Conservation (phyloP, 2,329 filamentous ascomycete species). For the Pyricularia grisea region DNA sequence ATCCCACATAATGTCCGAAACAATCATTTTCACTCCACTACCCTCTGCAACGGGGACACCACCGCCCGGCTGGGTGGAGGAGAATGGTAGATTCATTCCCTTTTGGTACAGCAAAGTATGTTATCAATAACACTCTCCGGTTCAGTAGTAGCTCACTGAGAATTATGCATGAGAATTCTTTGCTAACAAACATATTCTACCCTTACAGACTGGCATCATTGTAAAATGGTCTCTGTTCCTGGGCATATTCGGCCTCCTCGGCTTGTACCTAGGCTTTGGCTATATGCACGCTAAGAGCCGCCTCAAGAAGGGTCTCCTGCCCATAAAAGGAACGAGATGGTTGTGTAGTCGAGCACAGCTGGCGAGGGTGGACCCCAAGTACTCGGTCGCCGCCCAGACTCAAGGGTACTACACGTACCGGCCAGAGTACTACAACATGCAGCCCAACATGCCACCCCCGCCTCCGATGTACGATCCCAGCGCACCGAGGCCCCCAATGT, state of each 20-base stretch:
- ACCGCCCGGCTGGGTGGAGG: conserved; percentile 13
- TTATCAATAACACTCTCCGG: not conserved
- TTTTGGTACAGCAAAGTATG: conserved; percentile 31
- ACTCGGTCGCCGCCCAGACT: conserved; percentile 30
- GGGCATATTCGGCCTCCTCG: conserved; percentile 46
- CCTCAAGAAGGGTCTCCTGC: conserved; percentile 54
- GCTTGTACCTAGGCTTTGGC: conserved; percentile 55
- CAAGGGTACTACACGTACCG: conserved; percentile 30
- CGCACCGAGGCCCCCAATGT: conserved; percentile 40
- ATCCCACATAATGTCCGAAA: not conserved
- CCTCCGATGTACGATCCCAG: conserved; percentile 50
- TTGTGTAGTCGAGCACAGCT: conserved; percentile 38
- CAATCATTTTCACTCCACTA: not conserved
- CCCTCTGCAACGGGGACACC: not conserved
- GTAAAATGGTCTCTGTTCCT: conserved; percentile 66
- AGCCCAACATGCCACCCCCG: conserved; percentile 41
- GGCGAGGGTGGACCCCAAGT: conserved; percentile 37
- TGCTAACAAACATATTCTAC: not conserved
- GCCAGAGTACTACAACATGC: conserved; percentile 35
- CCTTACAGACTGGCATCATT: conserved; percentile 47
- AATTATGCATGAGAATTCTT: not conserved
- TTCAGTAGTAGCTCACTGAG: not conserved
- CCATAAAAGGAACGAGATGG: conserved; percentile 60
- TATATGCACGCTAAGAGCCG: conserved; percentile 61
- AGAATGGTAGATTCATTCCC: conserved; percentile 18